Evolutionary conservation across 495 filamentous ascomycete genomes (phyloP).

Genomic region (Neurospora discreta): DNA sequence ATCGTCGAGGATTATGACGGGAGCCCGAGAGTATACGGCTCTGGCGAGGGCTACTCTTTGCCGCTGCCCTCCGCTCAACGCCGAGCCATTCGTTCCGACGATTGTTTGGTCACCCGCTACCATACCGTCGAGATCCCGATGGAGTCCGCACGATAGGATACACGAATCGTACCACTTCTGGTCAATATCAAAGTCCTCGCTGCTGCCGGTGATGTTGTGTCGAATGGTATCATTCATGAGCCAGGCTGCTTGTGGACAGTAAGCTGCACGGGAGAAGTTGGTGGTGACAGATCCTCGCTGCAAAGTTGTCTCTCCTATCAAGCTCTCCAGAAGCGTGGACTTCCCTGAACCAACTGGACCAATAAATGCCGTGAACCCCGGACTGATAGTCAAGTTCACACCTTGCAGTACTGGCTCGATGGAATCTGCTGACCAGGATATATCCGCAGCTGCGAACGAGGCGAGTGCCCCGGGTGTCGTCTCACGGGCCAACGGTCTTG

Average conservation of each 20-base stretch:
- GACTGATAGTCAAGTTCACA: background rate
- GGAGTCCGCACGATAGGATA: slow-evolving; percentile 46
- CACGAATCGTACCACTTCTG: slow-evolving; percentile 47
- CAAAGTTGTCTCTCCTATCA: slow-evolving; percentile 28
- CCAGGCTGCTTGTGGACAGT: slow-evolving; percentile 34
- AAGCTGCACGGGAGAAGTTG: slow-evolving; percentile 18
- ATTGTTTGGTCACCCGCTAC: slow-evolving; percentile 45
- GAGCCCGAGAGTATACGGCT: slow-evolving; percentile 22
- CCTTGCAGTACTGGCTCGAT: background rate
- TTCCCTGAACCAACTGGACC: slow-evolving; percentile 35
- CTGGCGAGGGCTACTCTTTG: slow-evolving; percentile 40
- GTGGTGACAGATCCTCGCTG: slow-evolving; percentile 20
- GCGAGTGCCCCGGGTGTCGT: background rate
- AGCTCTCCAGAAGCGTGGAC: slow-evolving; percentile 27
- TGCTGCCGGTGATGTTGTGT: slow-evolving; percentile 27
- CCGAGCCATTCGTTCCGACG: slow-evolving; percentile 53
- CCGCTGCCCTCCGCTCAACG: slow-evolving; percentile 55
- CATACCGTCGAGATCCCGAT: slow-evolving; percentile 35
- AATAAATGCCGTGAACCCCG: slow-evolving; percentile 17
- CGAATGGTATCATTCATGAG: slow-evolving; percentile 31
- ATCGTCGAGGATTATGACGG: slow-evolving; percentile 31
- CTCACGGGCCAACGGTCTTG: background rate
- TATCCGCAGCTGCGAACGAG: background rate
- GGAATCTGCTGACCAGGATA: background rate
- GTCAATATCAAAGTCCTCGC: slow-evolving; percentile 31